phyloP scores from a whole-genome alignment of 371 early-diverging fungal genomes.

The Circinella umbellata region DNA sequence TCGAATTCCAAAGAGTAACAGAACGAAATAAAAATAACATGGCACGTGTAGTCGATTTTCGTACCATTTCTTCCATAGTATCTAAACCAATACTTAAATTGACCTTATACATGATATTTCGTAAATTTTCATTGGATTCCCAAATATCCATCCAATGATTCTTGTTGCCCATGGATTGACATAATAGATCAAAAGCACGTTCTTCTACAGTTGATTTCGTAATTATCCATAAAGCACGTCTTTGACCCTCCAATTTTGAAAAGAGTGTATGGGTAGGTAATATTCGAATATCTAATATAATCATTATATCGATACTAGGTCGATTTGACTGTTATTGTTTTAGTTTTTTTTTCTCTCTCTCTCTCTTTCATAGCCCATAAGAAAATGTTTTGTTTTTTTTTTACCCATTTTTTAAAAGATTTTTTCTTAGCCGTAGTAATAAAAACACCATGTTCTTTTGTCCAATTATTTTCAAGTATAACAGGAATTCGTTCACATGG shows the following conservation, averaged over 20 bases:
- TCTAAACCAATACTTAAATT: not conserved
- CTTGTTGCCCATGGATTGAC: not conserved
- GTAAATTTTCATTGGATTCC: not conserved
- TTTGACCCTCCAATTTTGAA: not conserved
- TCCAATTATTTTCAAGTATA: not conserved
- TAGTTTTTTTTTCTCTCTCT: not conserved
- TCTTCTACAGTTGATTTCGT: not conserved
- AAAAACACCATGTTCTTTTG: not conserved
- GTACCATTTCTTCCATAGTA: not conserved
- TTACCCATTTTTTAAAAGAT: not conserved
- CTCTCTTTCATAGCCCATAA: not conserved
- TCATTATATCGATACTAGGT: not conserved
- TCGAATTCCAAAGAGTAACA: not conserved
- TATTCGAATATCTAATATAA: not conserved
- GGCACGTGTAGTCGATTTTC: not conserved
- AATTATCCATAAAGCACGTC: not conserved
- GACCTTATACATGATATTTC: not conserved
- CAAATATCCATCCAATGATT: not conserved
- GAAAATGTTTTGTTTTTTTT: not conserved
- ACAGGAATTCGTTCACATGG: not conserved
- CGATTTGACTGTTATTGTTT: not conserved
- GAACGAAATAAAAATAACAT: not conserved
- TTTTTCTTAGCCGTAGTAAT: not conserved
- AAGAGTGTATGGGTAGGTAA: not conserved
- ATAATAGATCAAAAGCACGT: not conserved